Percentiles rank a stretch among this genome's conserved stretches.
These are phyloP conservation scores for Rutstroemia sp. DNA, from an alignment of 2,329 filamentous ascomycete genomes.

Conservation along the genomic window DNA sequence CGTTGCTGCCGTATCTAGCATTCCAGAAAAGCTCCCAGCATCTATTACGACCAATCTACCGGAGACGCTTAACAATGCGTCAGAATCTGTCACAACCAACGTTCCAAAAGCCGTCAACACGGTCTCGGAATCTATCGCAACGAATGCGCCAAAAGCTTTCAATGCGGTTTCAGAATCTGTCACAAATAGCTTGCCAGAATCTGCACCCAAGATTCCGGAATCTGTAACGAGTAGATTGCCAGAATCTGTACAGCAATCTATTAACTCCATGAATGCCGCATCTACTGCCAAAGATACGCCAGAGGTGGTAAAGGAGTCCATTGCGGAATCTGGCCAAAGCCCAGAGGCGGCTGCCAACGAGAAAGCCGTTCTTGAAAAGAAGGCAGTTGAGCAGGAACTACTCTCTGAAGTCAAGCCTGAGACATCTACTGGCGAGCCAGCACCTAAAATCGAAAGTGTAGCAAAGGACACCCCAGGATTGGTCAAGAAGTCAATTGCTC, in stretches of 20 bases:
- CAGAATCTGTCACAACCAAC: too few relatives aligned
- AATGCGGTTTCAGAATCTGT: neutral
- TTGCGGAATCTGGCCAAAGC: constrained; percentile 47
- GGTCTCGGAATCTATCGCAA: constrained; percentile 12
- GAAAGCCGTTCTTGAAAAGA: constrained; percentile 67
- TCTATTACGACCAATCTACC: constrained; percentile 41
- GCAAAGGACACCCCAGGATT: constrained; percentile 46
- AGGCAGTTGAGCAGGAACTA: constrained; percentile 65
- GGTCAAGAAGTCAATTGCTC: constrained; percentile 50
- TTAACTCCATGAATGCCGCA: constrained; percentile 40
- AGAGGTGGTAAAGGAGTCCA: constrained; percentile 49
- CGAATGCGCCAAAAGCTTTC: too few relatives aligned
- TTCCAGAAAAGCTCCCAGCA: constrained; percentile 46
- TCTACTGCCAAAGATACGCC: constrained; percentile 45
- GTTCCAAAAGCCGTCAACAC: too few relatives aligned
- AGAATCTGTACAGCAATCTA: constrained; percentile 44
- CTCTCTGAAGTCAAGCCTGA: constrained; percentile 51
- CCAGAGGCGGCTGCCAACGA: constrained; percentile 67
- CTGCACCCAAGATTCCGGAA: constrained; percentile 12
- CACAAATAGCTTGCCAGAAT: constrained; percentile 39
- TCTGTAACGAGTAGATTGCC: constrained; percentile 45
- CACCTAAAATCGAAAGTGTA: constrained; percentile 23
- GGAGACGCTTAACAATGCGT: constrained; percentile 37
- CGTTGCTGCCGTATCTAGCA: constrained; percentile 37
- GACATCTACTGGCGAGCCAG: constrained; percentile 24